A percentile compares a stretch with the other conserved stretches of the same genome.
Evolutionary conservation across 306 rosid species (phyloP).

Genomic region (Rosa rugosa): DNA sequence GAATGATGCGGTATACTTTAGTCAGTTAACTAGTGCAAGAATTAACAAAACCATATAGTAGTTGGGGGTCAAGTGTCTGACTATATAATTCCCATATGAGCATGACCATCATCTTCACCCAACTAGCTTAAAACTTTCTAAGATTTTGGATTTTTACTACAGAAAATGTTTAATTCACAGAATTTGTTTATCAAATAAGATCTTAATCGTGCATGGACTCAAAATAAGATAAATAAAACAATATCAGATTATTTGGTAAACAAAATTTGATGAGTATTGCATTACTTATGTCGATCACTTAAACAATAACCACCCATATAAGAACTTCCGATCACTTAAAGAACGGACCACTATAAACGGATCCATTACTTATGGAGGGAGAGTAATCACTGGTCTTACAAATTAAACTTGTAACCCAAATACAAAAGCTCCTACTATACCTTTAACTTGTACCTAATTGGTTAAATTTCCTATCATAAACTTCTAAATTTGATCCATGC

Average conservation of each 20-base stretch:
- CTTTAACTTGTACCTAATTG: not conserved
- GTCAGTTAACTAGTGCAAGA: not conserved
- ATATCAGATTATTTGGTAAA: not conserved
- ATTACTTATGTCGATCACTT: not conserved
- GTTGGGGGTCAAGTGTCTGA: not conserved
- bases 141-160: not conserved
- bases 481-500: not conserved
- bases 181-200: not conserved
- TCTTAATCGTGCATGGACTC: not conserved
- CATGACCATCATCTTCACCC: not conserved
- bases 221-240: not conserved
- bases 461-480: not conserved
- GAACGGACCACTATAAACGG: not conserved
- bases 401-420: not conserved
- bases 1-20: conserved; percentile 7
- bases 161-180: not conserved
- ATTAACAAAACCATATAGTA: not conserved
- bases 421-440: no score
- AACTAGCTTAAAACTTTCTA: not conserved
- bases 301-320: not conserved
- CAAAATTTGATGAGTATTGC: not conserved
- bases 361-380: no score
- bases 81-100: not conserved
- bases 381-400: no score
- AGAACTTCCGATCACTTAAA: not conserved